phyloP scores from a whole-genome alignment of 2,329 filamentous ascomycete genomes.

The Diaporthe longicolla region DNA sequence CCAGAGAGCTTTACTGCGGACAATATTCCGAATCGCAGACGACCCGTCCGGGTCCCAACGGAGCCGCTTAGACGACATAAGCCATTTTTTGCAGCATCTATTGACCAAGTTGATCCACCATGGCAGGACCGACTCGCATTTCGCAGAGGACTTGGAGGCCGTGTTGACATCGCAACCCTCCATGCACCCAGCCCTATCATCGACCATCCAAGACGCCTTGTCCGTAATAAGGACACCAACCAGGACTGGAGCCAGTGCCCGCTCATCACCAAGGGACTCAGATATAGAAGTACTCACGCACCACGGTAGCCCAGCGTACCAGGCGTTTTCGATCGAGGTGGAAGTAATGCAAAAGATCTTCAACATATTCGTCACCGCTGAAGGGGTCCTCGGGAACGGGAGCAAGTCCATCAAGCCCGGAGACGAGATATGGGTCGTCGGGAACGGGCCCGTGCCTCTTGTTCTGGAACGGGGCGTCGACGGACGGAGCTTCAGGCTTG shows the following conservation, averaged over 20 bases:
- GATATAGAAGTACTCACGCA: not conserved
- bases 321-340: not conserved
- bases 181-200: too few relatives aligned
- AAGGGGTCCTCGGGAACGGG: not conserved
- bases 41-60: not conserved
- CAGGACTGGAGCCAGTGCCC: not conserved
- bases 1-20: not conserved
- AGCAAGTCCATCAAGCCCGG: not conserved
- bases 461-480: not conserved
- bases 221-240: not conserved
- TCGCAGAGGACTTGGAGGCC: not conserved
- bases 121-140: not conserved
- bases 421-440: not conserved
- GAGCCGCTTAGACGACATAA: not conserved
- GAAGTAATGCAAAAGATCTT: not conserved
- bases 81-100: not conserved
- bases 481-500: not conserved
- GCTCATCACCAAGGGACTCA: not conserved
- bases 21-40: not conserved
- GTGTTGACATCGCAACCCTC: not conserved
- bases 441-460: not conserved
- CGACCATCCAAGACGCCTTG: not conserved
- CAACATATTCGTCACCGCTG: not conserved
- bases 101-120: not conserved
- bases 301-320: not conserved